Base-by-base conservation (phyloP, 2,329 filamentous ascomycete species). In the Clarireedia homoeocarpa region DNA sequence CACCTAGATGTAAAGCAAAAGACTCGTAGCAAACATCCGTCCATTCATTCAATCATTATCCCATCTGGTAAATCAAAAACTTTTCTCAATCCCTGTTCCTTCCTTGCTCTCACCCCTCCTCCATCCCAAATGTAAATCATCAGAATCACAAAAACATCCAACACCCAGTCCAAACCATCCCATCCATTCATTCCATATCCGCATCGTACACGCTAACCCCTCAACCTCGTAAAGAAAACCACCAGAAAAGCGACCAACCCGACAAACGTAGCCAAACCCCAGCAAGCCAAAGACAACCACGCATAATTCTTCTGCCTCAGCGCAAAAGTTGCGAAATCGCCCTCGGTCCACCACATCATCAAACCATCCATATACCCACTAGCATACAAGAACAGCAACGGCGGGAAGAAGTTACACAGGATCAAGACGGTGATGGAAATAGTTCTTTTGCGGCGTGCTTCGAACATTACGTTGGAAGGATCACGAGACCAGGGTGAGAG, bases 381-480 rank as follows among this genome's bases (percentile, higher is more conserved):
- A 20, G 59, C 58, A 42, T 63, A 67, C 6, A 67, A 51, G 3
- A 67, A 39, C 10, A 68, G 54, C 12, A 64, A 47, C 7, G 67
- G 67, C 7, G 65, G 65, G 30, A 67, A 65, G n/a, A 66, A 10
- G 39, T 58, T 58, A 44, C 66, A 68, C 2, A 67, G 10, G 36
- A 49, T 38, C 5, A 69, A 53, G 3, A 62, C 59, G n/a, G 55
- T 38, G 20, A 52, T 58, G 15, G 67, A 68, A 17, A 68, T 55
- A 9, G 52, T 63, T 20, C 36, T 51, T 48, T 61, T 64, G 10
- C 57, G 56, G 5, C 53, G 27, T 23, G 48, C 45, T 5, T 63
- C 52, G 14, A 58, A n/a, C 9, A 55, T 59, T 10, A 53, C 49
- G 20, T 56, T 55, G 20, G 58, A 58, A 42, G 57, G 48, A 39